Percentiles rank a stretch among this genome's conserved stretches.
Evolutionary conservation across 257 asterid species (phyloP).

Genomic region (Gardenia jasminoides): DNA sequence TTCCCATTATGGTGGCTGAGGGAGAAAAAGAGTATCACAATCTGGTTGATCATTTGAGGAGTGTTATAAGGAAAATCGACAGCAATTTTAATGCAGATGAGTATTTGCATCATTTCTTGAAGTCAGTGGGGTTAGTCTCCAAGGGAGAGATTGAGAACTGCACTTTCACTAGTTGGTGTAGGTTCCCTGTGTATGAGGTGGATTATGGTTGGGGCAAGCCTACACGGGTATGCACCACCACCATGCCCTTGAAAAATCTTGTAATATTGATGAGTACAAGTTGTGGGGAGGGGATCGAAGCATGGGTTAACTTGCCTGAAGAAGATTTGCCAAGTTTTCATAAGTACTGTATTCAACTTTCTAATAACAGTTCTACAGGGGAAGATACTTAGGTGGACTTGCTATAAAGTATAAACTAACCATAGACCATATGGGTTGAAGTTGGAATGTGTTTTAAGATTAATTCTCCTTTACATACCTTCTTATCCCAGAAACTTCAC

Average conservation of each 20-base stretch:
- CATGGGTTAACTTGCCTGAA: constrained; percentile 37
- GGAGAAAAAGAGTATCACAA: constrained; percentile 4
- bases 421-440: no score
- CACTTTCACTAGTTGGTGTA: constrained; percentile 45
- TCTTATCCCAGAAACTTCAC: no score
- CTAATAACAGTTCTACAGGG: no score
- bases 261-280: constrained; percentile 33
- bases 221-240: constrained; percentile 32
- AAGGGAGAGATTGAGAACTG: constrained; percentile 24
- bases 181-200: constrained; percentile 48
- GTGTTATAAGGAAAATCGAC: constrained; percentile 30
- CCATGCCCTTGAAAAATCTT: constrained; percentile 27
- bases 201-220: constrained; percentile 58
- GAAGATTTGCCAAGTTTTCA: constrained; percentile 21
- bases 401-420: no score
- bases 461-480: no score
- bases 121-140: not conserved
- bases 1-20: constrained; percentile 14
- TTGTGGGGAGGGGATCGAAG: constrained; percentile 52
- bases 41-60: constrained; percentile 29
- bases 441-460: no score
- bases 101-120: constrained; percentile 1
- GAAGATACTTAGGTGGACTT: no score
- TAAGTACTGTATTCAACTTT: not conserved
- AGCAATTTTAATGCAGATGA: constrained; percentile 17